Evolutionary conservation across 129 eudicot genomes (phyloP).

Genomic region (Lactuca sativa): DNA sequence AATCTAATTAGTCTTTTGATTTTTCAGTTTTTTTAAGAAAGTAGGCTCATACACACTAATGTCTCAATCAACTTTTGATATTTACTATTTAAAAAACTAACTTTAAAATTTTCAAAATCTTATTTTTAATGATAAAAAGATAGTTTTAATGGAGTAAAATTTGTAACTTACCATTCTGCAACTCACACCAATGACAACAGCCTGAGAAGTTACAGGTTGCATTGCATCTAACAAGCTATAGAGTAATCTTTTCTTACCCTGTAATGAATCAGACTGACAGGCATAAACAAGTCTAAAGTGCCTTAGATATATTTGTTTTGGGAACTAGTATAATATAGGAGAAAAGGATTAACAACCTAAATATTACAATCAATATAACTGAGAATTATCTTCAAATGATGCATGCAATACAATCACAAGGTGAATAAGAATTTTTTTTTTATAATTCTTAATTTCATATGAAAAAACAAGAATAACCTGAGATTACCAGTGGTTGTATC

Average conservation of each 20-base stretch:
- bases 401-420: conserved; percentile 55
- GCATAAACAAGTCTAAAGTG: too few relatives aligned
- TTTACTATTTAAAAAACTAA: too few relatives aligned
- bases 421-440: neutral
- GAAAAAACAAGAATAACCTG: too few relatives aligned
- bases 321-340: neutral
- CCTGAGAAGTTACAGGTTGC: conserved; percentile 97
- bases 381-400: conserved; percentile 92
- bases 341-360: neutral
- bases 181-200: conserved; percentile 85
- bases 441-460: too few relatives aligned
- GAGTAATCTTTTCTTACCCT: conserved; percentile 92
- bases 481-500: too few relatives aligned
- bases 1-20: neutral
- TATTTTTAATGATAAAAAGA: neutral
- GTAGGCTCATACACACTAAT: too few relatives aligned
- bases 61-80: neutral
- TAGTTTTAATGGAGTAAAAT: neutral
- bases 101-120: too few relatives aligned
- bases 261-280: neutral
- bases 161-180: conserved; percentile 75
- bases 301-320: neutral
- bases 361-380: conserved; percentile 38
- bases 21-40: neutral
- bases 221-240: conserved; percentile 88